Evolutionary conservation across 305 asterid species (phyloP), one percentile per base, ranked within the genome.

Genomic region (Plantago lanceolata): DNA sequence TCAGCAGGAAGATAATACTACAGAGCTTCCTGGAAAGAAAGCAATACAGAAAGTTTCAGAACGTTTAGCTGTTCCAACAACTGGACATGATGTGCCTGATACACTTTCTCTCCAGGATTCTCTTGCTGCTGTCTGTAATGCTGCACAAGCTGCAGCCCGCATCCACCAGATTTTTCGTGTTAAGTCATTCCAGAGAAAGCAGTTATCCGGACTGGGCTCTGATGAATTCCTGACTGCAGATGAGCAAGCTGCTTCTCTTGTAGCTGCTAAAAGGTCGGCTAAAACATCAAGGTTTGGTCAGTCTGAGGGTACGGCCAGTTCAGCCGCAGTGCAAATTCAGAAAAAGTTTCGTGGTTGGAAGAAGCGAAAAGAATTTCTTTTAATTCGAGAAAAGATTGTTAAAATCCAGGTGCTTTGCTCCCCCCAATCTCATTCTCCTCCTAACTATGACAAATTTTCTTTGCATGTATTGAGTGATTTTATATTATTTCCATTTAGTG

Each of bases 281-380:
- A 85, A 64, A 77, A 55, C 81, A 45, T 76, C 82, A 64, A 84
- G 90, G 79, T 62, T 72, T 55, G 78, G 86, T 61, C 79, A 71
- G 57, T 49, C 76, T 67, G 84, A 79, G 57, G 75, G 82, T 47
- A 63, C 33, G 82, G 75, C 76, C 73, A 82, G 79, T 75, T 79
- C 84, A 68, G 99, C 97, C 72, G 99, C 97, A 40, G 31, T 73
- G 64, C 80, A 69, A 61, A 93, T 93, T 67, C 99, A 93, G 87
- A 93, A 89, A 64, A 89, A 84, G 76, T 93, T 73, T 53, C 99
- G 97, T 50, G 94, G 97, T 59, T 94, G 96, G 96, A 88, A 82
- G 80, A 85, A 82, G 80, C 80, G 97, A 26, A 86, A 78, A 70
- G 97, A 88, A 49, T 90, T 80, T 71, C 74, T 94, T 35, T 65